Evolutionary conservation across 1,139 yeast genomes (phyloP), one percentile per base, ranked within the genome.

Genomic region (Candida neerlandica): DNA sequence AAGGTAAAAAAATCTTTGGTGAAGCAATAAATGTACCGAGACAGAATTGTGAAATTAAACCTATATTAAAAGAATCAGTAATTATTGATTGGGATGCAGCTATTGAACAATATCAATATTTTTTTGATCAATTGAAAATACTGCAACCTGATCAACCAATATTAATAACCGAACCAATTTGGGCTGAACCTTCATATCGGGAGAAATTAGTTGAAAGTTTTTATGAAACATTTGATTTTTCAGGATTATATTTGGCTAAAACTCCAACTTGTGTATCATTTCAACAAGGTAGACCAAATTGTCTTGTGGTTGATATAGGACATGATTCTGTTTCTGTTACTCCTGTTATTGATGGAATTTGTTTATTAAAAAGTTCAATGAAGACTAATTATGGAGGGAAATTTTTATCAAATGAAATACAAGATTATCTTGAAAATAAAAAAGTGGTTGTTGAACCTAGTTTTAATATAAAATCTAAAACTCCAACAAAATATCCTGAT

Each of bases 301-400:
- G 97, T 62, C 73, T 94, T 47, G 95, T 95, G 32, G 96, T 95
- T 39, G 98, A 95, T 66, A 71, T 92, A 41, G 99, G 99, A 2
- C 96, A 91, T 61, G 92, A 88, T 58, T 73, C 87, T 1, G 78
- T 85, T 14, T 84, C 94, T 48, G 96, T 88, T 2, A 88, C 97
- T 1, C 98, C 99, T 0, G 95, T 94, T 2, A 82, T 92, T 47
- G 99, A 94, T 68, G 99, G 99, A 3, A 81, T 94, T 63, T 89
- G 95, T 42, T 74, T 94, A 51, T 77, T 86, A 57, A 87, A 81
- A 64, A 88, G 86, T 55, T 82, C 89, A 4, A 76, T 81, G 70
- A 80, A 85, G 55, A 86, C 89, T 2, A 82, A 78, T 57, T 84
- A 85, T 58, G 83, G 85, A 1, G 95, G 95, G 12, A 71, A 66